These are phyloP conservation scores for Leccinum insolens DNA, from an alignment of 1,284 basidiomycete species.

Conservation along the genomic window DNA sequence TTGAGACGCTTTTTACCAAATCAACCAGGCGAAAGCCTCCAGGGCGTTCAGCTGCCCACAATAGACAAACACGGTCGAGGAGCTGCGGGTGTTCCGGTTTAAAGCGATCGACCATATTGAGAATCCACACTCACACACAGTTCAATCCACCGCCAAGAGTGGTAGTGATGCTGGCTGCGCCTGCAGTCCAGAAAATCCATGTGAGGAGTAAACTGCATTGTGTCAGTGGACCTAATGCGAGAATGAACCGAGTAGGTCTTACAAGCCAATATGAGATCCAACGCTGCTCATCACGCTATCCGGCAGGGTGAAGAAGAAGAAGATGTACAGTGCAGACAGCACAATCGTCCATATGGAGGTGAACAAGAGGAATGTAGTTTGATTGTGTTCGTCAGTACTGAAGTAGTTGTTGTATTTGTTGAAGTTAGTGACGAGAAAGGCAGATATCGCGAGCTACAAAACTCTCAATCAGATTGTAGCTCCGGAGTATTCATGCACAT, in stretches of 20 bases:
- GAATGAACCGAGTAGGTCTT: conserved; percentile 31
- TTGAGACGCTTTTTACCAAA: conserved; percentile 45
- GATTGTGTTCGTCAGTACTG: conserved; percentile 52
- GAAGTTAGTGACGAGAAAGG: conserved; percentile 67
- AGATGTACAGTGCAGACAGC: conserved; percentile 52
- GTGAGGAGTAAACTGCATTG: conserved; percentile 57
- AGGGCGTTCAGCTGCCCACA: conserved; percentile 69
- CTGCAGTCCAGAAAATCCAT: conserved; percentile 73
- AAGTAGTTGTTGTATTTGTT: conserved; percentile 57
- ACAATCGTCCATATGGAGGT: conserved; percentile 69
- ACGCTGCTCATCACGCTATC: conserved; percentile 58
- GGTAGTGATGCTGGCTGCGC: conserved; percentile 66
- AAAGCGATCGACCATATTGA: background rate
- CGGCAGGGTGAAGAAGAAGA: conserved; percentile 54
- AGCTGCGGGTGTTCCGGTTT: conserved; percentile 26
- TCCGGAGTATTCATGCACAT: background rate
- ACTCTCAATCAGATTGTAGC: background rate
- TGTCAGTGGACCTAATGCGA: conserved; percentile 7
- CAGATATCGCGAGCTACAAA: conserved; percentile 61
- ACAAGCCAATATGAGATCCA: conserved; percentile 65
- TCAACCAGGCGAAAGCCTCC: conserved; percentile 63
- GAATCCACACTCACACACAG: conserved; percentile 53
- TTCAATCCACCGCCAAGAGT: conserved; percentile 67
- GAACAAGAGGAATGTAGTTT: conserved; percentile 70
- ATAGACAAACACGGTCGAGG: conserved; percentile 52